A percentile compares a stretch with the other conserved stretches of the same genome.
Conservation (phyloP, 2,329 filamentous ascomycete genomes). For the Orbilia quercus region DNA sequence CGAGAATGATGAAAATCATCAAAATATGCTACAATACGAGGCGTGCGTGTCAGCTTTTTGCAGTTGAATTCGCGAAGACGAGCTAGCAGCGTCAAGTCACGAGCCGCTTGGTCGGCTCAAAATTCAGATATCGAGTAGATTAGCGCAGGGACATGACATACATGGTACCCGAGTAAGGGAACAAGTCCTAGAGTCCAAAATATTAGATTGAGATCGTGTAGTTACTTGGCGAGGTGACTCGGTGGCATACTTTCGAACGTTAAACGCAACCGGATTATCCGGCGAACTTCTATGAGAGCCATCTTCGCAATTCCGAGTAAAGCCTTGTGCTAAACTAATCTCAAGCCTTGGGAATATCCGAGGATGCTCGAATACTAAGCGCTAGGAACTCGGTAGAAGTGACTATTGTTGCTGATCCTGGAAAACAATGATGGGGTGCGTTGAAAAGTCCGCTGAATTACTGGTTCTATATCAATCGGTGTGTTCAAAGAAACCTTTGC, state of each 20-base stretch:
- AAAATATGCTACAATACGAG: constrained; percentile 73
- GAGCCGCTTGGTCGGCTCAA: not conserved
- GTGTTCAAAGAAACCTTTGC: too few species aligned
- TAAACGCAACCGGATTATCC: constrained; percentile 46
- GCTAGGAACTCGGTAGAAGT: too few species aligned
- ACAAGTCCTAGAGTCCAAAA: constrained; percentile 68
- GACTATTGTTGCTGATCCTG: too few species aligned
- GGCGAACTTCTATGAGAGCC: constrained; percentile 54
- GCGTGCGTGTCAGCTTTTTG: constrained; percentile 8
- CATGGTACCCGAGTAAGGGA: constrained; percentile 76
- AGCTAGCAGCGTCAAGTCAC: too few species aligned
- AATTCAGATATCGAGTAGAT: not conserved
- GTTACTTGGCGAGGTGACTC: not conserved
- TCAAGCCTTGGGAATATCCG: too few species aligned
- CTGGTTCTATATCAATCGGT: too few species aligned
- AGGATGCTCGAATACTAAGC: too few species aligned
- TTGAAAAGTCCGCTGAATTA: too few species aligned
- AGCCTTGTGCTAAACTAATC: not conserved
- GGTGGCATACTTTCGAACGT: constrained; percentile 46
- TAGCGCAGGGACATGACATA: constrained; percentile 17
- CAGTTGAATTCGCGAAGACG: too few species aligned
- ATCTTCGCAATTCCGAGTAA: constrained; percentile 5
- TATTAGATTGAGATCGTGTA: constrained; percentile 1
- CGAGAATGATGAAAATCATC: constrained; percentile 94
- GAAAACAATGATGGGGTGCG: too few species aligned